phyloP scores from a whole-genome alignment of 2,329 filamentous ascomycete genomes.

The Ophiobolus disseminans region DNA sequence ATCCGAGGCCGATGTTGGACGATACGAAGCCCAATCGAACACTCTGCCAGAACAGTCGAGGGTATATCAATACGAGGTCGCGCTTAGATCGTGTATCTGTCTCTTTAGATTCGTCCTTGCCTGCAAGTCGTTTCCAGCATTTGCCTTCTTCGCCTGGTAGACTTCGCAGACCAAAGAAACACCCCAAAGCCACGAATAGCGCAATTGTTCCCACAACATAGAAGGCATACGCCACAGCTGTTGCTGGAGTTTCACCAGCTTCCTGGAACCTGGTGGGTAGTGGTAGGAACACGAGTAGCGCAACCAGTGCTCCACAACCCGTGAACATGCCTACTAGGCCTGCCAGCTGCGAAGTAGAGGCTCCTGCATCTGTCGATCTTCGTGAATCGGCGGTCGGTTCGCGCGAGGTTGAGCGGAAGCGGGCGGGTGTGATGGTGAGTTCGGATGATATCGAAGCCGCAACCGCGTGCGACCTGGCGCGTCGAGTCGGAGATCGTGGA shows the following conservation, averaged over 20 bases:
- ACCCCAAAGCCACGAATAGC: conserved; percentile 73
- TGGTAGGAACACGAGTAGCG: conserved; percentile 81
- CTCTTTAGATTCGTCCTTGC: conserved; percentile 30
- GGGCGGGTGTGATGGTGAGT: conserved; percentile 73
- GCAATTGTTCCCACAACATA: conserved; percentile 82
- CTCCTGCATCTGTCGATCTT: conserved; percentile 31
- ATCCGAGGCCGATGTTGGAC: conserved; percentile 81
- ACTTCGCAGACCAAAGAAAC: conserved; percentile 76
- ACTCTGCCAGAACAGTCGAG: conserved; percentile 51
- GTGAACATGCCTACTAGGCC: conserved; percentile 93
- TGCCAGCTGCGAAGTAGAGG: conserved; percentile 71
- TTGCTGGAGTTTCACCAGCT: conserved; percentile 72
- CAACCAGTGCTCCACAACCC: conserved; percentile 87
- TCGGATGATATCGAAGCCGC: conserved; percentile 76
- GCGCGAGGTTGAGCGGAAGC: conserved; percentile 49
- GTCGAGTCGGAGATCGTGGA: conserved; percentile 34
- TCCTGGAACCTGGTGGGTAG: conserved; percentile 81
- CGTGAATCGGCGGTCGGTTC: conserved; percentile 17
- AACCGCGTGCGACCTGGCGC: conserved; percentile 62
- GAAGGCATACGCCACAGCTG: conserved; percentile 83
- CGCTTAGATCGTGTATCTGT: conserved; percentile 38
- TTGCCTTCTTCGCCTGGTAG: conserved; percentile 79
- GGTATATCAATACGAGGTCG: conserved; percentile 67
- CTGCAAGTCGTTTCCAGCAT: conserved; percentile 62
- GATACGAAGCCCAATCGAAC: conserved; percentile 73